Evolutionary conservation across 116 monocot species (phyloP), one percentile per base, ranked within the genome.

Genomic region (Trichopus zeylanicus): DNA sequence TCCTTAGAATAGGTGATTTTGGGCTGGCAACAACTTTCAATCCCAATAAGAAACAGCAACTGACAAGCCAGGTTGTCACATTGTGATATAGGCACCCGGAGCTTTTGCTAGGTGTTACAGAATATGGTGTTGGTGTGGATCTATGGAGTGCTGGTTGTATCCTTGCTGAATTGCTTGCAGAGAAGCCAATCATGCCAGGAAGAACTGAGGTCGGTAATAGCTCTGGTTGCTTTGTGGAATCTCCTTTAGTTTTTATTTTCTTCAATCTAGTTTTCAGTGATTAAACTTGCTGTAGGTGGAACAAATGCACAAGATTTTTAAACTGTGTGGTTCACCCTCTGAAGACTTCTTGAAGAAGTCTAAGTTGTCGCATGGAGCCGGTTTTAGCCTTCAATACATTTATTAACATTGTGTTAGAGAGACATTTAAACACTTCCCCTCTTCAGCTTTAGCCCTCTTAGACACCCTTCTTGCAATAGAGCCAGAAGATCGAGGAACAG

Each of bases 281-380:
- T 23, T n/a, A 16, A 56, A 55, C 18, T 19, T 59, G 35, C 63
- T 57, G 7, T 28, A 78, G 83, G 74, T 78, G 46, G 78, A 83
- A 56, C 83, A 78, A 56, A 51, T 83, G 70, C 82, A 82, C 67
- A 82, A 67, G 51, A 82, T 82, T 20, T 82, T 82, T 60, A 77
- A 77, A 63, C 82, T 82, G 35, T 82, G 82, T 64, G 82, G 82
- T 16, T 77, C 82, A 31, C 82, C 82, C 67, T 47, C 74, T 59
- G 82, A 82, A 55, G 73, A 73, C 25, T 82, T 67, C 52, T 82
- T 77, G 77, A 59, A 13, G 28, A 74, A 73, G 51, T 70, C 62
- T 26, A 82, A 77, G 54, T 63, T 77, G 57, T 70, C 77, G 51
- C 82, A 82, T 77, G 69, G 70, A 37, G 77, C 82, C 32, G 63